Base-by-base conservation (phyloP, 192 early-diverging fungal species). In the Cetraspora pellucida region DNA sequence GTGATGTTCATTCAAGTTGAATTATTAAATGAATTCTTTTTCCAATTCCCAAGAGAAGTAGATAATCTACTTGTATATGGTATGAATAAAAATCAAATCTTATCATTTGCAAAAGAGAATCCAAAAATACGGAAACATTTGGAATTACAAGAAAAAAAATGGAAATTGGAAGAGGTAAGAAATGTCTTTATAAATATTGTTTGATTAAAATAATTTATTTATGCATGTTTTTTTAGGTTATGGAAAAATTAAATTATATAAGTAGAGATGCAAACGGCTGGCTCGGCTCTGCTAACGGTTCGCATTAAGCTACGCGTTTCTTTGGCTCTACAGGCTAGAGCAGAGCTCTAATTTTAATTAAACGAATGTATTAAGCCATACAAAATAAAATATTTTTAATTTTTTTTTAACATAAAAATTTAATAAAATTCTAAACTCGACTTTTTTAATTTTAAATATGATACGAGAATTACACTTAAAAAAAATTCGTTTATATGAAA, bases 1-100 rank as follows among this genome's bases (percentile, higher is more conserved):
- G 96, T 96, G 49, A 96, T 99, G 93, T 99, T 99, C 81, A 96
- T 99, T 77, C 94, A 95, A 80, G 94, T 97, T 21, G 97, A 99
- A 83, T 87, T 99, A 60, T 84, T 99, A 80, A 96, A 96, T 80
- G 97, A 99, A 82, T 99, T 98, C 84, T 96, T 97, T 80, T 97
- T 97, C 90, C 96, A 98, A 85, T 89, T 98, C 74, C 97, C 97
- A 46, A 84, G 97, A 47, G 95, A 97, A 83, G 90, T 99, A 23
- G 97, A 99, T 81, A 91, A 95, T 73, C 86, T 91, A 66, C 79
- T 99, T 72, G 96, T 96, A 70, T 97, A 97, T 68, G 93, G 92
- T 80, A 86, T 95, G 79, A 89, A 86, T 10, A 82, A 90, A 76
- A 80, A 90, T 67, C 90, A 98, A 78, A 94, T 96, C 66, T 85